phyloP scores from a whole-genome alignment of 2,329 filamentous ascomycete species.

The Pestalotiopsis sp. region DNA sequence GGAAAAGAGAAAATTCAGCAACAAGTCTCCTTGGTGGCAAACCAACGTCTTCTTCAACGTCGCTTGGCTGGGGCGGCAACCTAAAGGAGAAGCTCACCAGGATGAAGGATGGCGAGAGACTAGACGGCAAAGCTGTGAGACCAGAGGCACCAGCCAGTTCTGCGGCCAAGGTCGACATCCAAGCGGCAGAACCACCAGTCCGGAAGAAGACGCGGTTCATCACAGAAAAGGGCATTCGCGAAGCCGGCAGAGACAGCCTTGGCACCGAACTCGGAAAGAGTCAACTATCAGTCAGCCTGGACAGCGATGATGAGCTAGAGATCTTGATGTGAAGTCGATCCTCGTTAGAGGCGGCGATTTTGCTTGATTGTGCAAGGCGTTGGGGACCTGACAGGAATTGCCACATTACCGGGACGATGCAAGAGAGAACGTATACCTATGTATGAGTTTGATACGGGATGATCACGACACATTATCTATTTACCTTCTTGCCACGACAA shows the following conservation, averaged over 20 bases:
- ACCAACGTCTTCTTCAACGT: conserved; percentile 37
- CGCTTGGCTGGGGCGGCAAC: conserved; percentile 59
- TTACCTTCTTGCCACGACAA: too few species aligned
- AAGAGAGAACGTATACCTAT: background rate
- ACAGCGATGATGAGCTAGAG: conserved; percentile 49
- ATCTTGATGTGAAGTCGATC: conserved; percentile 29
- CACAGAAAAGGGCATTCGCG: conserved; percentile 75
- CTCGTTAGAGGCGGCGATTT: background rate
- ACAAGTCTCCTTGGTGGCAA: conserved; percentile 35
- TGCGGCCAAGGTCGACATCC: background rate
- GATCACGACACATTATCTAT: background rate
- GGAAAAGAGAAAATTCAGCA: conserved; percentile 51
- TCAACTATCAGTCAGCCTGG: conserved; percentile 33
- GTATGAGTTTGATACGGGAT: background rate
- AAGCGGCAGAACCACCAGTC: conserved; percentile 45
- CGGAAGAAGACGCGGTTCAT: conserved; percentile 81
- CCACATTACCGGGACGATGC: background rate
- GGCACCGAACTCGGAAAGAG: conserved; percentile 48
- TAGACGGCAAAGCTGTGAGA: conserved; percentile 30
- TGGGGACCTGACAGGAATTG: background rate
- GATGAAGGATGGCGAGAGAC: conserved; percentile 64
- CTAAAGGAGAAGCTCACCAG: conserved; percentile 59
- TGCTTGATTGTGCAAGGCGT: conserved; percentile 2
- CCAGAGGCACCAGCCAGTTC: conserved; percentile 29
- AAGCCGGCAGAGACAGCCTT: conserved; percentile 76